Percentiles rank a stretch among this genome's conserved stretches.
These are phyloP conservation scores for Periconia sp. DNA, from an alignment of 2,329 filamentous ascomycete species.

Conservation along the genomic window DNA sequence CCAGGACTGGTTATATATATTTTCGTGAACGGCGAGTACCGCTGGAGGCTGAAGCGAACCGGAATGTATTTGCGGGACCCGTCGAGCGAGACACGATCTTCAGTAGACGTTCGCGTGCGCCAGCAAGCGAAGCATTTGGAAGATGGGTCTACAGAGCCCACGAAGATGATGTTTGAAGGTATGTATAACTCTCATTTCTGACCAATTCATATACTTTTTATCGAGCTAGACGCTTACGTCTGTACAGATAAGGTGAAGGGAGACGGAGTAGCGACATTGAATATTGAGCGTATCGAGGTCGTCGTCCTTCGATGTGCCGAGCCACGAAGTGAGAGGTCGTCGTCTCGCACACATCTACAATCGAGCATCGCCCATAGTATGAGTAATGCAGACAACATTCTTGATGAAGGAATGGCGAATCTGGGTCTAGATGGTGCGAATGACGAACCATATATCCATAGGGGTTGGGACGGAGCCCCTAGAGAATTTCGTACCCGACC, in stretches of 20 bases:
- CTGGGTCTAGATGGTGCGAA: constrained; percentile 34
- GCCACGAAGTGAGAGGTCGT: constrained; percentile 18
- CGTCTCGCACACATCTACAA: constrained; percentile 1
- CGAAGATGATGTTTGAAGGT: constrained; percentile 56
- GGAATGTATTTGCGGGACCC: constrained; percentile 39
- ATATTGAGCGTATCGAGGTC: constrained; percentile 53
- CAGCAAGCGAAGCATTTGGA: constrained; percentile 56
- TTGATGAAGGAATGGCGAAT: background rate
- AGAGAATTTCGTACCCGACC: background rate
- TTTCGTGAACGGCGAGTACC: constrained; percentile 60
- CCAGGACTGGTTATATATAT: constrained; percentile 58
- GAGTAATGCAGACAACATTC: constrained; percentile 16
- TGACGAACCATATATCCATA: constrained; percentile 18
- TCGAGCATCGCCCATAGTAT: constrained; percentile 29
- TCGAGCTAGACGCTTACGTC: constrained; percentile 27
- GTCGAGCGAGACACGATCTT: constrained; percentile 28
- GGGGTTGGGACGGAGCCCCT: constrained; percentile 16
- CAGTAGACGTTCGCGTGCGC: constrained; percentile 53
- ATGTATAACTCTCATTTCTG: constrained; percentile 49
- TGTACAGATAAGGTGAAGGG: constrained; percentile 38
- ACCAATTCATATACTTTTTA: background rate
- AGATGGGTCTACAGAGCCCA: constrained; percentile 52
- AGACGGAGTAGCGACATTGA: constrained; percentile 36
- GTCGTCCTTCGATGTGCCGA: constrained; percentile 49
- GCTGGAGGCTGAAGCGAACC: constrained; percentile 58